A percentile compares a stretch with the other conserved stretches of the same genome.
Conservation (phyloP, 768 basidiomycete species). For the Neoboletus magnificus region DNA sequence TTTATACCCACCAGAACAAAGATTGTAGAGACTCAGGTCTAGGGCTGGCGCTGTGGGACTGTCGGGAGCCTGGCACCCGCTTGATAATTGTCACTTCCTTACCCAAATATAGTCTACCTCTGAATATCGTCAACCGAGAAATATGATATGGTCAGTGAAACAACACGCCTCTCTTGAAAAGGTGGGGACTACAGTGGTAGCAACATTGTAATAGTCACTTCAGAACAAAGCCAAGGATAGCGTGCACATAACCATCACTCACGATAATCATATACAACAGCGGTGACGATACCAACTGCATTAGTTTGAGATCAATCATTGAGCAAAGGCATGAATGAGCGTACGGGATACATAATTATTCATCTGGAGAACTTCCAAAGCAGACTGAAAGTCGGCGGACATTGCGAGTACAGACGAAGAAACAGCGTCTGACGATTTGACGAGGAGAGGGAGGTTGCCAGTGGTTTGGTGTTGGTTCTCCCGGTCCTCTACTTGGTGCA, state of each 20-base stretch:
- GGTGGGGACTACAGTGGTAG: constrained; percentile 4
- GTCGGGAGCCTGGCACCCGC: not conserved
- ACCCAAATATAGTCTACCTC: constrained; percentile 16
- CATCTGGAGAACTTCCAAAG: not conserved
- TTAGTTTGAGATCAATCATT: not conserved
- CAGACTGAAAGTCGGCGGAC: not conserved
- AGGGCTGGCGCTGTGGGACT: no score
- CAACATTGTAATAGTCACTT: not conserved
- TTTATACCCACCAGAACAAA: no score
- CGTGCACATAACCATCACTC: not conserved
- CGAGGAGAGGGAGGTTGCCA: not conserved
- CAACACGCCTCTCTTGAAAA: constrained; percentile 1
- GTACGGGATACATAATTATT: not conserved
- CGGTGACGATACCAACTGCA: not conserved
- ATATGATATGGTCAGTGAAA: no score
- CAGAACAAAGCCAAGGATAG: no score
- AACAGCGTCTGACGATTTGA: not conserved
- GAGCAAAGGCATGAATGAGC: not conserved
- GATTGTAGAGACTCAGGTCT: no score
- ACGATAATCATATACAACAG: constrained; percentile 9
- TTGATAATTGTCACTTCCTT: not conserved
- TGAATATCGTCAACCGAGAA: not conserved
- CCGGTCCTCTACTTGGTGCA: no score
- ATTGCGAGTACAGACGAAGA: not conserved
- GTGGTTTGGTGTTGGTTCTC: no score